phyloP scores from a whole-genome alignment of 2,329 filamentous ascomycete genomes.

The Nemania diffusa region DNA sequence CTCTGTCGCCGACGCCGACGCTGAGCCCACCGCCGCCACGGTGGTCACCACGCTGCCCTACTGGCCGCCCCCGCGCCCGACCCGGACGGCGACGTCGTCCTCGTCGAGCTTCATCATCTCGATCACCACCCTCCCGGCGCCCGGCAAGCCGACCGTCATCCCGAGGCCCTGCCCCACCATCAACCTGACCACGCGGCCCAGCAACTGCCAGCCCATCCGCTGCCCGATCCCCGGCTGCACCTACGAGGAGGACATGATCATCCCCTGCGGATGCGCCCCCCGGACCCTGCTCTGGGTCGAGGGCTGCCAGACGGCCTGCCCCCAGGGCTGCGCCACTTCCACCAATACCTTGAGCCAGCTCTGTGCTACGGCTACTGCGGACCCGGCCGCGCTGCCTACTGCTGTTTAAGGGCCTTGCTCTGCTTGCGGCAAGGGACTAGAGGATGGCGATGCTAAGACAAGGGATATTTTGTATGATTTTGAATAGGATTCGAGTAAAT shows the following conservation, averaged over 20 bases:
- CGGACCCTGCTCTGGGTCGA: slow-evolving; percentile 51
- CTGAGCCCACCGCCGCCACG: background rate
- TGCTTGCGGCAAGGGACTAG: background rate
- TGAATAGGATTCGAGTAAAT: background rate
- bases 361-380: slow-evolving; percentile 32
- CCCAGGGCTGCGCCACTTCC: slow-evolving; percentile 49
- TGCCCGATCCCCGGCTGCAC: slow-evolving; percentile 53
- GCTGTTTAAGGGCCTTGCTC: background rate
- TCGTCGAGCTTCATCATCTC: slow-evolving; percentile 40
- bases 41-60: background rate
- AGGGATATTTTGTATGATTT: background rate
- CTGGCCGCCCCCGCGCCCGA: slow-evolving; percentile 12
- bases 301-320: slow-evolving; percentile 51
- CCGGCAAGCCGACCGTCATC: slow-evolving; percentile 18
- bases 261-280: slow-evolving; percentile 52
- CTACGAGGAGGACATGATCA: slow-evolving; percentile 42
- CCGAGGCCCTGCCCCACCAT: slow-evolving; percentile 49
- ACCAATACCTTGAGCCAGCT: slow-evolving; percentile 46
- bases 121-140: slow-evolving; percentile 42
- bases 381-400: background rate
- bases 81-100: slow-evolving; percentile 13
- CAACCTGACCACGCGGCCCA: slow-evolving; percentile 50
- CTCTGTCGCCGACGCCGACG: background rate
- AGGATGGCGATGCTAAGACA: background rate
- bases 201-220: slow-evolving; percentile 48